Conservation (phyloP, 768 basidiomycete species). For the Calocybe cyanea region DNA sequence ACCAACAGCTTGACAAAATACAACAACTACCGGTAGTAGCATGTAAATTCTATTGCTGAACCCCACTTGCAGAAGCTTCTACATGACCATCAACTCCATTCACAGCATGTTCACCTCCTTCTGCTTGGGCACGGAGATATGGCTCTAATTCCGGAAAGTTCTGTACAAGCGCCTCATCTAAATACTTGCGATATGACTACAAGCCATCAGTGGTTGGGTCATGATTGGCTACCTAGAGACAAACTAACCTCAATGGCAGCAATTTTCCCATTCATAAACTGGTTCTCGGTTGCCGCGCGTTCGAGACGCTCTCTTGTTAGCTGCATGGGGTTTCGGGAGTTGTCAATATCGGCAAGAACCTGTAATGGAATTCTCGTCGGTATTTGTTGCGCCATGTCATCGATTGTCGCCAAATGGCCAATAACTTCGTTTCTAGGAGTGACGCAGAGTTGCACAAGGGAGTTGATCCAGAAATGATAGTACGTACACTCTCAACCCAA, state of each 20-base stretch:
- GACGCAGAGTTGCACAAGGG: background rate
- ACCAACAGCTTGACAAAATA: background rate
- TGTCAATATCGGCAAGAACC: conserved; percentile 76
- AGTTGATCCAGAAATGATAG: background rate
- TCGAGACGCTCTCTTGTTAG: conserved; percentile 78
- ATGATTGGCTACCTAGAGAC: too few species aligned
- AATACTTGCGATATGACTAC: conserved; percentile 64
- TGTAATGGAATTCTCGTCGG: conserved; percentile 71
- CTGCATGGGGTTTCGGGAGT: conserved; percentile 75
- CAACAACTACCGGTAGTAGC: too few species aligned
- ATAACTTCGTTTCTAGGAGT: conserved; percentile 68
- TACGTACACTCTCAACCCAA: conserved; percentile 70
- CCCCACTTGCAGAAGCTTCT: too few species aligned
- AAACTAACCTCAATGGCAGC: conserved; percentile 63
- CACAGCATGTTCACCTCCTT: conserved; percentile 8
- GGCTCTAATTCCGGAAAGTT: conserved; percentile 65
- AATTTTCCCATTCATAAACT: conserved; percentile 89
- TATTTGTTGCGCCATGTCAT: conserved; percentile 61
- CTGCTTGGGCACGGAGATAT: conserved; percentile 21
- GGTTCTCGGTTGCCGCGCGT: conserved; percentile 83
- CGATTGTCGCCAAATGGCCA: conserved; percentile 59
- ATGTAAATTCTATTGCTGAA: too few species aligned
- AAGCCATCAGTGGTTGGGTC: too few species aligned
- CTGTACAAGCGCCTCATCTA: conserved; percentile 68
- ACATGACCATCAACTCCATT: background rate